Evolutionary conservation across 2,329 filamentous ascomycete species (phyloP), one percentile per base, ranked within the genome.

Genomic region (Teratosphaeria epicoccoides): DNA sequence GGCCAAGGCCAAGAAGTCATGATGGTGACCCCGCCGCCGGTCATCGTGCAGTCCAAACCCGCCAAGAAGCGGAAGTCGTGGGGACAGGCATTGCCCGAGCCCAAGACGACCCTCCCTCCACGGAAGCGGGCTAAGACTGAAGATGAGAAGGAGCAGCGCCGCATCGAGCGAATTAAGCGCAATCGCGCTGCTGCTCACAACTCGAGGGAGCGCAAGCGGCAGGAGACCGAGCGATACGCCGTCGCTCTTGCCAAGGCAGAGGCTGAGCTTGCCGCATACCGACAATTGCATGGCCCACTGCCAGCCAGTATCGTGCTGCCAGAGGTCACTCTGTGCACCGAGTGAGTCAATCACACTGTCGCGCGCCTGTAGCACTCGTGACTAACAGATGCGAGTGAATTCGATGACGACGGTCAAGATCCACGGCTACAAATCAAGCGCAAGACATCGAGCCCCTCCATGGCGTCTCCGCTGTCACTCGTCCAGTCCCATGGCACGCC

Each of bases 81-180:
- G 93, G 93, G 93, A 47, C 93, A 98, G 71, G 88, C 95, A 68
- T 82, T 97, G 40, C 93, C 93, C 17, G 88, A 94, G 66, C 93
- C 93, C 43, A 97, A 96, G 79, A 97, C 93, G 26, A 94, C 91
- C 66, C 82, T 97, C 6, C 91, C 91, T 55, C 91, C 91, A 37
- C 84, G 90, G 60, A 98, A 98, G 81, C 88, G 93, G 56, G 93
- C 93, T 62, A 98, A 97, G 80, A 98, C 93, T 2, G 91, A 95
- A 64, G 93, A 96, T 65, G 93, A 98, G 72, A 98, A 98, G 74
- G 93, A 97, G 73, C 93, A 98, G 71, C 86, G 93, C 44, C 87
- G 93, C 56, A 94, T 97, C 51, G 93, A 98, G 76, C 88, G 93
- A 56, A 93, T 98, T 59, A 88, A 97, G 62, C 85, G 93, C 44